Evolutionary conservation across 441 rosid species (phyloP).

Genomic region (Macaranga tanarius): DNA sequence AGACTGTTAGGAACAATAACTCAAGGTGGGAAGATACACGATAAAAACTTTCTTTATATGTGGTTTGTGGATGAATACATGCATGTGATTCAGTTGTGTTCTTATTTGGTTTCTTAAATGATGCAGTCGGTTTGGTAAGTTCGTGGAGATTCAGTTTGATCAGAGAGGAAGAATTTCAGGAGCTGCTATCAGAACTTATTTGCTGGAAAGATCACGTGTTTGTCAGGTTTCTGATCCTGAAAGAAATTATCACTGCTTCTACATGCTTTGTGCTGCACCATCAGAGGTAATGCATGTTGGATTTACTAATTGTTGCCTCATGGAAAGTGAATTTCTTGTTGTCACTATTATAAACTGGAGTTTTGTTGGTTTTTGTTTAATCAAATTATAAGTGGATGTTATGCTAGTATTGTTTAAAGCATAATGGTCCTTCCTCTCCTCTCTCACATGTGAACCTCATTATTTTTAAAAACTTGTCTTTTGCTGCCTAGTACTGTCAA

Average conservation of each 20-base stretch:
- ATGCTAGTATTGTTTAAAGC: not conserved
- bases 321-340: not conserved
- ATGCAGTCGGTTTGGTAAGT: slow-evolving; percentile 95
- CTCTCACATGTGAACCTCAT: not conserved
- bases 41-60: not conserved
- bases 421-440: not conserved
- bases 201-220: slow-evolving; percentile 97
- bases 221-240: slow-evolving; percentile 98
- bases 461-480: not conserved
- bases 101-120: slow-evolving; percentile 28
- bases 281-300: slow-evolving; percentile 55
- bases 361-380: not conserved
- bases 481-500: not conserved
- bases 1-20: slow-evolving; percentile 98
- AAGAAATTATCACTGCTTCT: slow-evolving; percentile 98
- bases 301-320: not conserved
- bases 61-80: slow-evolving; percentile 19
- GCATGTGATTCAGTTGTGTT: slow-evolving; percentile 5
- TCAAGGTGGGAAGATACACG: slow-evolving; percentile 62
- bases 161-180: slow-evolving; percentile 84
- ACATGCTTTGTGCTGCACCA: slow-evolving; percentile 99
- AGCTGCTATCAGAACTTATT: slow-evolving; percentile 97
- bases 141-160: slow-evolving; percentile 98
- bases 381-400: not conserved
- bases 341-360: not conserved